Evolutionary conservation across 1,284 basidiomycete genomes (phyloP), one percentile per base, ranked within the genome.

Genomic region (Ganoderma multipileum): DNA sequence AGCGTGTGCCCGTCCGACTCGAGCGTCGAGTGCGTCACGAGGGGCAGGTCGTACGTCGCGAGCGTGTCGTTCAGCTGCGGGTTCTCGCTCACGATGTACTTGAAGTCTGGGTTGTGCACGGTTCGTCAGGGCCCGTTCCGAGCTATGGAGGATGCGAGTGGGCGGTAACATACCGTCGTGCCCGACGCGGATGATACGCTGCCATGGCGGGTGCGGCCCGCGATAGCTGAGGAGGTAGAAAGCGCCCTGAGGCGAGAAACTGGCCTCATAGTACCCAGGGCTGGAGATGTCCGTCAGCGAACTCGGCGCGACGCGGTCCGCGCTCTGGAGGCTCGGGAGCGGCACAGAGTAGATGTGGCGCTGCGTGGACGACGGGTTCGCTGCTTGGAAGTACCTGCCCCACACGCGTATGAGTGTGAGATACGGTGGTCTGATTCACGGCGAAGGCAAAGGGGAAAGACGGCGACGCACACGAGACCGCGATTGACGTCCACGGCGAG

Each of bases 121-220:
- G n/a, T 33, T 18, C 1, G 44, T 47, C 50, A 57, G 14, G 23
- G 20, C 52, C 9, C 30, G 11, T 50, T 26, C 44, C 9, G n/a
- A 38, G 11, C 12, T 42, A 7, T 11, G 44, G 33, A 11, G 14
- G 28, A 63, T 7, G 26, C 44, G 28, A 36, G 26, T 28, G 5
- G 6, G 4, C 33, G 23, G 42, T 58, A 82, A 82, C 85, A 76
- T 76, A 91, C 93, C 81, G 57, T 85, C 79, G 65, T 92, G 89
- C 64, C 83, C 85, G 3, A 87, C 84, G 69, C 91, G 86, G 28
- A 95, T 77, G 14, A 99, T 85, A 72, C 88, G 91, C 79, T 97
- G 95, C 90, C 92, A 96, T 0, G 97, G 97, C 18, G 95, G 87
- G 28, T 86, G 85, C 7, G 97, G 97, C 0, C 97, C 97, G 50